Evolutionary conservation across 2,329 filamentous ascomycete species (phyloP).

Genomic region (Cercospora nicotianae): DNA sequence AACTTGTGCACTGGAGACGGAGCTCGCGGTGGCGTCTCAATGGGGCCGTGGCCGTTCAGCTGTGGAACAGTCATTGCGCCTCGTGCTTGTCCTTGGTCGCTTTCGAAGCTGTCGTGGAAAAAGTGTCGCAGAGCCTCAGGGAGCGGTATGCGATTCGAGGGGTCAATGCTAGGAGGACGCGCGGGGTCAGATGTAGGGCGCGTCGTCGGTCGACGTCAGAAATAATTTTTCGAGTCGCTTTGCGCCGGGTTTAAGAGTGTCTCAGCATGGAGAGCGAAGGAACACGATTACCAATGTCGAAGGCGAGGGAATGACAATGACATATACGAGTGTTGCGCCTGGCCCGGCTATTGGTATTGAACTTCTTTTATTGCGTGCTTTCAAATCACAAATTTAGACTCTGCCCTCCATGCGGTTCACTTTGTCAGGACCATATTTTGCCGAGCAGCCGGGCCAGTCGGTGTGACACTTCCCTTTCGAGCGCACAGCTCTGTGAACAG

Average conservation of each 20-base stretch:
- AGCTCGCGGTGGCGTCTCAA: conserved; percentile 71
- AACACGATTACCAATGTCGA: conserved; percentile 10
- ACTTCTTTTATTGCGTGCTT: conserved; percentile 9
- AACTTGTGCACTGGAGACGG: conserved; percentile 76
- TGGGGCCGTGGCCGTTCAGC: conserved; percentile 43
- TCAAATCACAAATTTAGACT: conserved; percentile 9
- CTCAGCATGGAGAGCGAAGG: not conserved
- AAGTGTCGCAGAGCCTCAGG: not conserved
- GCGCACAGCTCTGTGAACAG: not conserved
- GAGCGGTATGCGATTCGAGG: not conserved
- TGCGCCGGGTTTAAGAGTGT: not conserved
- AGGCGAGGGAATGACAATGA: conserved; percentile 4
- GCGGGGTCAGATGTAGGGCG: not conserved
- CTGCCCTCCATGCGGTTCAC: conserved; percentile 3
- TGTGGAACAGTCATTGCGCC: conserved; percentile 29
- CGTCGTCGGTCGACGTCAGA: not conserved
- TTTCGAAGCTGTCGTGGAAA: not conserved
- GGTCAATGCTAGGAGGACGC: not conserved
- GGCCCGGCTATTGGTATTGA: not conserved
- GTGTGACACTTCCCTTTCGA: not conserved
- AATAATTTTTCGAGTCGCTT: conserved; percentile 4
- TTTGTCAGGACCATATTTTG: conserved; percentile 1
- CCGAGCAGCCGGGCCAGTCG: not conserved
- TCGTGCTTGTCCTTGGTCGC: not conserved
- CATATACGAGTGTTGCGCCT: not conserved